Percentiles rank a stretch among this genome's conserved stretches.
Conservation (phyloP, 2,329 filamentous ascomycete genomes). For the Pyrenochaeta sp. region DNA sequence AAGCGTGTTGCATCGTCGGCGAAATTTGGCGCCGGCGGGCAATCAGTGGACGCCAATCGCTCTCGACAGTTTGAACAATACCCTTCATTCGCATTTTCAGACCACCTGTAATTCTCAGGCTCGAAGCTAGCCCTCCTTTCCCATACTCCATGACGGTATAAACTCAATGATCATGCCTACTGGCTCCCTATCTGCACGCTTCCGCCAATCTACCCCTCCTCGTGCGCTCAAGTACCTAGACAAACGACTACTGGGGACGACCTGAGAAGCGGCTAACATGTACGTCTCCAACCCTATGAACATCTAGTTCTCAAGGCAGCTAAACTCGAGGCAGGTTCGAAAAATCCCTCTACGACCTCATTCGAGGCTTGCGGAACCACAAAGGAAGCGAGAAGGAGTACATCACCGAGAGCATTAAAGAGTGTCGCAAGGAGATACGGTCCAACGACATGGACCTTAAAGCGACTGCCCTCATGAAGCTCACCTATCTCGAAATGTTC, state of each 20-base stretch:
- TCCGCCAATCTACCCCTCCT: conserved; percentile 42
- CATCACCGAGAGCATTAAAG: conserved; percentile 89
- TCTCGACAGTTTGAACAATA: background rate
- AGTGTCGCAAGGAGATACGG: conserved; percentile 93
- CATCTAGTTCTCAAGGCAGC: background rate
- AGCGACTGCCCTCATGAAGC: conserved; percentile 92
- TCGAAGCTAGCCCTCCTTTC: background rate
- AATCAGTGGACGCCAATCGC: conserved; percentile 19
- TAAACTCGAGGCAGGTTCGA: conserved; percentile 78
- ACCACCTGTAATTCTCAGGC: background rate
- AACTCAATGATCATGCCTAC: conserved; percentile 43
- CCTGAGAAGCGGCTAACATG: conserved; percentile 34
- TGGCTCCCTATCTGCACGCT: conserved; percentile 30
- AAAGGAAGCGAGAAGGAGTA: conserved; percentile 96
- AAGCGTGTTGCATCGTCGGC: conserved; percentile 18
- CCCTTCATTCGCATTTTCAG: background rate
- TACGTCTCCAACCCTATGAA: conserved; percentile 3
- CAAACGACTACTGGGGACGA: conserved; percentile 23
- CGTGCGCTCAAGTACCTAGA: conserved; percentile 21
- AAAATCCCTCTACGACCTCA: conserved; percentile 98
- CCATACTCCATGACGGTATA: conserved; percentile 22
- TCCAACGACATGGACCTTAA: conserved; percentile 98
- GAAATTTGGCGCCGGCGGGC: conserved; percentile 18
- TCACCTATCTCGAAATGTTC: conserved; percentile 98
- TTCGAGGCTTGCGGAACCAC: conserved; percentile 92